phyloP scores from a whole-genome alignment of 768 basidiomycete species.

The Rhodotorula taiwanensis region DNA sequence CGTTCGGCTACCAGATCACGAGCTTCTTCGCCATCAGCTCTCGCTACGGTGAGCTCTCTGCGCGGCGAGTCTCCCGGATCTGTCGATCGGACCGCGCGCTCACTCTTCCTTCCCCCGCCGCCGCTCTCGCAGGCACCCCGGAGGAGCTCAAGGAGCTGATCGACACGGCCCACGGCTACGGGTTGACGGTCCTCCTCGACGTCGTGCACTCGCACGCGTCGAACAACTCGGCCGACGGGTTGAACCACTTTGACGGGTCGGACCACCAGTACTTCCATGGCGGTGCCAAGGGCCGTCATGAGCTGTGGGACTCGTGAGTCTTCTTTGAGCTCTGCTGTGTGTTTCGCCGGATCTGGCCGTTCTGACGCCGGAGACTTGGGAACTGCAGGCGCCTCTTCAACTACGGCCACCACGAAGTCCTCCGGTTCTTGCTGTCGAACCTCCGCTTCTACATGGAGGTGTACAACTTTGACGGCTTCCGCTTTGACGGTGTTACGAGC shows the following conservation, averaged over 20 bases:
- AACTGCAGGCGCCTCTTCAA: slow-evolving; percentile 75
- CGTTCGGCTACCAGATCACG: slow-evolving; percentile 97
- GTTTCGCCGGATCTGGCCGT: background rate
- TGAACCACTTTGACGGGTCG: slow-evolving; percentile 94
- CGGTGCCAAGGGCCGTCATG: slow-evolving; percentile 80
- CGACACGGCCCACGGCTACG: slow-evolving; percentile 90
- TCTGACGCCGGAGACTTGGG: background rate
- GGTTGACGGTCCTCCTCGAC: slow-evolving; percentile 86
- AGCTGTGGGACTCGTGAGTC: slow-evolving; percentile 77
- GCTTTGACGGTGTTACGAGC: slow-evolving; percentile 97
- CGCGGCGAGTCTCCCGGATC: too few relatives aligned
- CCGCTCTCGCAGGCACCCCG: slow-evolving; percentile 56
- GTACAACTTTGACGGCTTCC: slow-evolving; percentile 92
- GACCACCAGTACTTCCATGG: slow-evolving; percentile 97
- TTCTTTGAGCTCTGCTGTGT: background rate
- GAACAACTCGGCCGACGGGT: slow-evolving; percentile 91
- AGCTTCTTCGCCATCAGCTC: slow-evolving; percentile 95
- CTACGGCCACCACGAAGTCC: slow-evolving; percentile 87
- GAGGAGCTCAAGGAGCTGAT: slow-evolving; percentile 93
- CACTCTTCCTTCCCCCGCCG: background rate
- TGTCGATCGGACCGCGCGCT: too few relatives aligned
- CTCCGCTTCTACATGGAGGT: slow-evolving; percentile 91
- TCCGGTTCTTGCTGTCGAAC: slow-evolving; percentile 91
- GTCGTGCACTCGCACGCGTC: slow-evolving; percentile 97
- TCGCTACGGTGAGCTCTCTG: slow-evolving; percentile 64